Evolutionary conservation across 768 basidiomycete species (phyloP).

Genomic region (Termitomyces sp.): DNA sequence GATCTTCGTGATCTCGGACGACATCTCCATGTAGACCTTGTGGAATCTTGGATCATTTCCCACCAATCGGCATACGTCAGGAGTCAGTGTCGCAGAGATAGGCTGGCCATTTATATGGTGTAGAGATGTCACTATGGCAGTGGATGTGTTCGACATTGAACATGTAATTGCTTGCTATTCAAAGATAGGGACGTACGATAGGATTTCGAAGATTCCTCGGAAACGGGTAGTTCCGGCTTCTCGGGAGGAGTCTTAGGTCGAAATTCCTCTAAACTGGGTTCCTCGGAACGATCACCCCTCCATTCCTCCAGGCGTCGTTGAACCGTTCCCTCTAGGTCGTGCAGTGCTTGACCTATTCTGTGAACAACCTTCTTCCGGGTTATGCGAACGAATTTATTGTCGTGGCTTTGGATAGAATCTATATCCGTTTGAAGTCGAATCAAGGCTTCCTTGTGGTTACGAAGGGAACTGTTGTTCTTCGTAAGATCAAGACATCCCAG

Average conservation of each 20-base stretch:
- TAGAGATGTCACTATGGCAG: background rate
- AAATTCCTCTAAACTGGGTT: background rate
- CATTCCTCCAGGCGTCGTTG: background rate
- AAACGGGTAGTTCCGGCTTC: background rate
- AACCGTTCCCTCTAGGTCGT: slow-evolving; percentile 1
- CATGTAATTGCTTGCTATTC: background rate
- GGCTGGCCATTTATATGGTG: background rate
- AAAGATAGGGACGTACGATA: background rate
- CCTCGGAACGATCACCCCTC: background rate
- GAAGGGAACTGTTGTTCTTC: background rate
- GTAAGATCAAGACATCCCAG: slow-evolving; percentile 1
- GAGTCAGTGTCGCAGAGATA: background rate
- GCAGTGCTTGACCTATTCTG: background rate
- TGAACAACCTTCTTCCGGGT: slow-evolving; percentile 1
- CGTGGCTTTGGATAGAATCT: background rate
- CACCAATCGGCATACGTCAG: slow-evolving; percentile 6
- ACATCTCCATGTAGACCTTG: background rate
- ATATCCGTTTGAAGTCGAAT: slow-evolving; percentile 3
- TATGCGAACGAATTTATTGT: background rate
- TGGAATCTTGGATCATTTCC: background rate
- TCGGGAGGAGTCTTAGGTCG: background rate
- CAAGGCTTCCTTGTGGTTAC: slow-evolving; percentile 3
- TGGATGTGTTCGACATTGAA: background rate
- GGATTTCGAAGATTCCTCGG: background rate
- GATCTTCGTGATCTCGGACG: background rate